Evolutionary conservation across 1,139 yeast species (phyloP).

Genomic region (Debaryomyces robertsiae): DNA sequence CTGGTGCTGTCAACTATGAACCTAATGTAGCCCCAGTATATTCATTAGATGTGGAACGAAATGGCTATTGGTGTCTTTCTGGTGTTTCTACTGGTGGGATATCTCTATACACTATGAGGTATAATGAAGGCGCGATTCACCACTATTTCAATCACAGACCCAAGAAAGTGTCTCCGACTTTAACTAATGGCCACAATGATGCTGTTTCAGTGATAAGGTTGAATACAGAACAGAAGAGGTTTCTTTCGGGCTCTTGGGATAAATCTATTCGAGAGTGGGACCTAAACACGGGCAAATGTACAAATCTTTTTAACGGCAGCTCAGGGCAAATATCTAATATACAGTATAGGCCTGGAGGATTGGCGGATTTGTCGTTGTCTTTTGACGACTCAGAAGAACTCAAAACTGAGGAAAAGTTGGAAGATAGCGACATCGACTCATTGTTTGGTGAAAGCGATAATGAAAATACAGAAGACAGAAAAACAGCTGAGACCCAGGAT

Average conservation of each 20-base stretch:
- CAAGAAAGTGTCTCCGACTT: conserved; percentile 15
- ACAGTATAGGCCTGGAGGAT: conserved; percentile 76
- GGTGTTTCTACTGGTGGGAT: conserved; percentile 89
- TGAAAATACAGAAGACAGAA: conserved; percentile 23
- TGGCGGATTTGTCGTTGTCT: conserved; percentile 36
- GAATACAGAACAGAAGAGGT: conserved; percentile 58
- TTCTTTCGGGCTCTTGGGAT: conserved; percentile 93
- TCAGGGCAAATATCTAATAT: conserved; percentile 81
- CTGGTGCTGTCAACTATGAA: conserved; percentile 54
- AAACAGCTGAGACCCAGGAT: conserved; percentile 23
- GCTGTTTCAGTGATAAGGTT: conserved; percentile 74
- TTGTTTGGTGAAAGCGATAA: conserved; percentile 81
- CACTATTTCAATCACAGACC: conserved; percentile 63
- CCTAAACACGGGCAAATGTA: conserved; percentile 66
- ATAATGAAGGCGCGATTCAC: conserved; percentile 79
- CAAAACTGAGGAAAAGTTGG: conserved; percentile 28
- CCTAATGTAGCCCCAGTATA: conserved; percentile 83
- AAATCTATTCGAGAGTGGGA: conserved; percentile 82
- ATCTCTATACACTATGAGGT: conserved; percentile 76
- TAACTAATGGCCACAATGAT: conserved; percentile 55
- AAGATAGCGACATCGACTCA: conserved; percentile 70
- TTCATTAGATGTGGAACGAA: conserved; percentile 79
- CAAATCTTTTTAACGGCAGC: conserved; percentile 51
- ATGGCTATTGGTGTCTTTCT: conserved; percentile 81
- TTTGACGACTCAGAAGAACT: conserved; percentile 19